phyloP scores from a whole-genome alignment of 169 alveolate species.

The Cryptosporidium ubiquitum region DNA sequence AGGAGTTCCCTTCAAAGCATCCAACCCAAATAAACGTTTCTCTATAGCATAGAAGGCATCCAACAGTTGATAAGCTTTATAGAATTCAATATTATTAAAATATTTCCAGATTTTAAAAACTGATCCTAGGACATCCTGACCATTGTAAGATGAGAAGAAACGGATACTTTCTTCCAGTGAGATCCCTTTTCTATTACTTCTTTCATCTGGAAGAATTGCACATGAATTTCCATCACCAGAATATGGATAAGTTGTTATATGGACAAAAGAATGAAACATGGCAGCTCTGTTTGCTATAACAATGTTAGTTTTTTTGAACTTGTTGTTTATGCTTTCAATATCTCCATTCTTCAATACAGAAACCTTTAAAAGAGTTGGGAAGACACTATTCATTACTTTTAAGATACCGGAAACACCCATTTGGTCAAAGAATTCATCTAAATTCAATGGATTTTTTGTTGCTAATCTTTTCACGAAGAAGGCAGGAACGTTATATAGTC shows the following conservation, averaged over 20 bases:
- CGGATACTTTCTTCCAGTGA: not conserved
- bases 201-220: not conserved
- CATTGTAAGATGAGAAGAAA: not conserved
- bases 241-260: not conserved
- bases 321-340: not conserved
- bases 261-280: not conserved
- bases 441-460: too few species aligned
- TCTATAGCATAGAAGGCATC: constrained; percentile 18
- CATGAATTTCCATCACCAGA: not conserved
- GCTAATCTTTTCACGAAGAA: not conserved
- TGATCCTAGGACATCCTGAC: not conserved
- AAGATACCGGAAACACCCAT: not conserved
- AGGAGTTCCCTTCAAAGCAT: not conserved
- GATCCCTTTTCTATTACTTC: not conserved
- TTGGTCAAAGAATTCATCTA: not conserved
- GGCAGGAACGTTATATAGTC: not conserved
- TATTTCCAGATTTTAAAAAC: not conserved
- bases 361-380: not conserved
- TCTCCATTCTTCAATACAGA: not conserved
- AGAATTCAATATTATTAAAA: constrained; percentile 6
- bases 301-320: not conserved
- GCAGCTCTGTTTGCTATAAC: constrained; percentile 50
- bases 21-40: not conserved
- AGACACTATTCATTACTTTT: not conserved
- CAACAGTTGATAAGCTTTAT: constrained; percentile 10